Evolutionary conservation across 177 flowering plant species (phyloP).

Genomic region (Vitis hybrid): DNA sequence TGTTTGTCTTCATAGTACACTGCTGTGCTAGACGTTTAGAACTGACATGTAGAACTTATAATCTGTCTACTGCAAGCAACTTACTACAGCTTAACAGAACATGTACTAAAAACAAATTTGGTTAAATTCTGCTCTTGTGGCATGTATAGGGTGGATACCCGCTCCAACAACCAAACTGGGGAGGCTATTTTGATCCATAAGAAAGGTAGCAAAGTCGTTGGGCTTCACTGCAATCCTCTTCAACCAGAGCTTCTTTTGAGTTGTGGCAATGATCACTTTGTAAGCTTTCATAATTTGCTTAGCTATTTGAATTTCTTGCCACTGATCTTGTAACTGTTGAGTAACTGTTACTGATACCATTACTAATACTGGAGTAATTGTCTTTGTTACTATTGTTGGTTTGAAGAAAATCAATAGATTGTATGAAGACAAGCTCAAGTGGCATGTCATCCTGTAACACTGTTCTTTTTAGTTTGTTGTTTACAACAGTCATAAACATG

Average conservation of each 20-base stretch:
- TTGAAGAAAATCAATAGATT: neutral
- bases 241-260: constrained; percentile 87
- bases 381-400: too few relatives aligned
- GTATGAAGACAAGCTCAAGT: neutral
- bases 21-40: too few relatives aligned
- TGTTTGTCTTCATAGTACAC: too few relatives aligned
- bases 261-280: constrained; percentile 96
- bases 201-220: constrained; percentile 88
- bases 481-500: neutral
- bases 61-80: too few relatives aligned
- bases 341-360: neutral
- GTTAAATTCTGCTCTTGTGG: neutral
- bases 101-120: neutral
- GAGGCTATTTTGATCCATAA: constrained; percentile 77
- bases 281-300: constrained; percentile 35
- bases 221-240: constrained; percentile 88
- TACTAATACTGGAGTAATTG: too few relatives aligned
- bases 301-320: neutral
- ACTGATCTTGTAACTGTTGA: neutral
- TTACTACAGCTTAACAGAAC: neutral
- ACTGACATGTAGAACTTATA: too few relatives aligned
- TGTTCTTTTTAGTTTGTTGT: neutral
- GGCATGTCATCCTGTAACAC: neutral
- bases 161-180: constrained; percentile 50
- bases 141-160: constrained; percentile 60